Percentiles rank a stretch among this genome's conserved stretches.
Evolutionary conservation across 164 flowering plant genomes (phyloP).

Genomic region (Echeveria elegans): DNA sequence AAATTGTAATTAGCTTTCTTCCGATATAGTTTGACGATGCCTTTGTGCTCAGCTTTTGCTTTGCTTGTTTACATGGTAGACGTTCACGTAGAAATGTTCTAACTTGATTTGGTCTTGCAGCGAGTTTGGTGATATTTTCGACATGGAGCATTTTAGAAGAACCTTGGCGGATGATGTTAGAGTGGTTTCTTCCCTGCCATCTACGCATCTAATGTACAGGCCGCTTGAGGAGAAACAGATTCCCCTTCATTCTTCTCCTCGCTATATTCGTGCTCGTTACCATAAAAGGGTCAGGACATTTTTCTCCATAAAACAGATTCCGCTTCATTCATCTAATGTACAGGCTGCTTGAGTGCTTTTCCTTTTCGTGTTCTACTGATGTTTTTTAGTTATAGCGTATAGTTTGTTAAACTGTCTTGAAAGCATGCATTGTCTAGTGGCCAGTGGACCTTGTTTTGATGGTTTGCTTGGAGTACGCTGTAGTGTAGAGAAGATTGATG

Average conservation of each 20-base stretch:
- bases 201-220: conserved; percentile 85
- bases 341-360: no score
- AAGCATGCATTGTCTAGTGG: background rate
- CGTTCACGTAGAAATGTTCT: background rate
- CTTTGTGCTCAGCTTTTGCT: background rate
- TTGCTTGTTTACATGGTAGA: background rate
- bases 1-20: background rate
- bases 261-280: conserved; percentile 87
- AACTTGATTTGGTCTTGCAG: conserved; percentile 22
- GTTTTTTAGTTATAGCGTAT: no score
- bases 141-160: conserved; percentile 82
- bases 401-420: background rate
- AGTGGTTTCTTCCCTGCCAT: conserved; percentile 80
- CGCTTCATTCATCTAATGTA: no score
- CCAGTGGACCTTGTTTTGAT: conserved; percentile 8
- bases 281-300: conserved; percentile 44
- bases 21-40: background rate
- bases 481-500: conserved; percentile 1
- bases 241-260: conserved; percentile 73
- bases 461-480: no score
- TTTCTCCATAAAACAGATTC: background rate
- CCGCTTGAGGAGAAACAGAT: conserved; percentile 83
- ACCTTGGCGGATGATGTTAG: conserved; percentile 65
- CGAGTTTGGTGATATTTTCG: conserved; percentile 93
- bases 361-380: no score